phyloP scores from a whole-genome alignment of 1,284 basidiomycete genomes.

The Cryptococcus sp. region DNA sequence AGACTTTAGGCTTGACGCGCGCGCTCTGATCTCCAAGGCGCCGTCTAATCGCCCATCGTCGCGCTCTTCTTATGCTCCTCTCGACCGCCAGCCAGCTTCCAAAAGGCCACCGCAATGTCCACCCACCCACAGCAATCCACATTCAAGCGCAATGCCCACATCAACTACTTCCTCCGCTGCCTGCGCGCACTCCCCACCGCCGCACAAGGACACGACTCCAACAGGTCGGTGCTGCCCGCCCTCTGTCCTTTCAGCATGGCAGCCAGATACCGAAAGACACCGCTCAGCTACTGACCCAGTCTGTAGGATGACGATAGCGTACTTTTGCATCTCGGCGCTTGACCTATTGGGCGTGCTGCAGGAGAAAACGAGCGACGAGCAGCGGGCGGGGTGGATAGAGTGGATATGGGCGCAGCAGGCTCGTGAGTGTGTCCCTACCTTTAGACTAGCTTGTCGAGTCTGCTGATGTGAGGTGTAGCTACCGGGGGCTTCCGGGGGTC shows the following conservation, averaged over 20 bases:
- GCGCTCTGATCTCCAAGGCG: no score
- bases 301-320: slow-evolving; percentile 70
- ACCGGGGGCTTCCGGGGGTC: slow-evolving; percentile 74
- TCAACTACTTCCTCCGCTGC: slow-evolving; percentile 45
- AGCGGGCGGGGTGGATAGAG: slow-evolving; percentile 64
- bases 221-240: slow-evolving; percentile 40
- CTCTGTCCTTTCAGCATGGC: no score
- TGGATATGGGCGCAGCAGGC: slow-evolving; percentile 88
- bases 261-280: background rate
- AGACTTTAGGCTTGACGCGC: no score
- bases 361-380: slow-evolving; percentile 53
- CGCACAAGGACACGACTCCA: slow-evolving; percentile 44
- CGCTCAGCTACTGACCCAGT: background rate
- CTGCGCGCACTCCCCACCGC: slow-evolving; percentile 40
- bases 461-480: slow-evolving; percentile 31
- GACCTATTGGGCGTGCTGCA: slow-evolving; percentile 65
- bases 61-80: no score
- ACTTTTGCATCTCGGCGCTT: slow-evolving; percentile 75
- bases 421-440: slow-evolving; percentile 29
- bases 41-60: no score
- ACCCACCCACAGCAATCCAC: slow-evolving; percentile 28
- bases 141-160: slow-evolving; percentile 49
- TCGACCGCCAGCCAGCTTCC: no score
- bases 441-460: background rate
- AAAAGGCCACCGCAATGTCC: background rate